Base-by-base conservation (phyloP, 495 filamentous ascomycete genomes). In the Saxophila tyrrhenica region DNA sequence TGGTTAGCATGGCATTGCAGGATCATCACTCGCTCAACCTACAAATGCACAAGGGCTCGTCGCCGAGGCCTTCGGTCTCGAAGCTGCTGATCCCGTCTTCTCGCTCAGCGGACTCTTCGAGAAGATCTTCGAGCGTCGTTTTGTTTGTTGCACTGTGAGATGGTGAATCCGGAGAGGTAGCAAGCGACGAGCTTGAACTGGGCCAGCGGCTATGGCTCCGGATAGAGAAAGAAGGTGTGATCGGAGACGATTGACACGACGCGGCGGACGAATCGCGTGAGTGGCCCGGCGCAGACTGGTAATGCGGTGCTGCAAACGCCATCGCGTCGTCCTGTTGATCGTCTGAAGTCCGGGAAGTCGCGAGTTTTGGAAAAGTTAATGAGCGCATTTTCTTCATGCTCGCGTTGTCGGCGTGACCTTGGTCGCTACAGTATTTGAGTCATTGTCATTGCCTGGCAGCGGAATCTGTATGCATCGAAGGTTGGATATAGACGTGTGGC, bases 171-270 rank as follows among this genome's bases (percentile, higher is more conserved):
- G 77, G 73, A 1, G 75, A 74, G 3, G 78, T 79, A 32, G 78
- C 74, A 16, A 83, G 64, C 15, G 81, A 83, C 1, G 81, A 84
- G 48, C 68, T 76, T 5, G 81, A 82, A 66, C 81, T 84, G 1
- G 81, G 75, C 57, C 71, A 81, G 61, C 80, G 70, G 35, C 73
- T 62, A 60, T 82, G 77, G 23, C 73, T 72, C 50, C 74, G 76
- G 38, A 56, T 58, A 11, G 78, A 80, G 58, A 82, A 83, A 20
- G 77, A 79, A 25, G 82, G 78, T 29, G 80, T 79, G 41, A 78
- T 69, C 16, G 81, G 81, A 25, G 80, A 79, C 16, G 79, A 73
- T 43, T 74, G 58, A 55, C 79, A 80, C 10, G 82, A 84, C 24
- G 75, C 73, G 35, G 75, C 78, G 20, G 77, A 62, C 19, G 57